Base-by-base conservation (phyloP, 495 filamentous ascomycete genomes). In the Neurospora hispaniola region DNA sequence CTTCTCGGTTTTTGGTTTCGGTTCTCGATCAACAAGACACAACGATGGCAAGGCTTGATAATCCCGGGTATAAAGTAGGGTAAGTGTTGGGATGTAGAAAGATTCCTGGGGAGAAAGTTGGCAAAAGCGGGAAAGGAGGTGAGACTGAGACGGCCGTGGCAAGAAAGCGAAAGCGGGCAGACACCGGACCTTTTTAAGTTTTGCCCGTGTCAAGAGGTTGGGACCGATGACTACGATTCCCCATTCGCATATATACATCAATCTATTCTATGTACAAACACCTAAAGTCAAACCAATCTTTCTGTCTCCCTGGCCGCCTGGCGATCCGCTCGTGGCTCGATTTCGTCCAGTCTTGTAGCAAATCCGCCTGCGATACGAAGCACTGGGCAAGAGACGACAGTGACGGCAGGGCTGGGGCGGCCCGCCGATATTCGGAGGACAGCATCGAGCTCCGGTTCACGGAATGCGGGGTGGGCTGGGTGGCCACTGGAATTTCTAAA, bases 391-490 rank as follows among this genome's bases (percentile, higher is more conserved):
- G 20, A 48, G 44, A 48, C n/a, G 12, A 35, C 14, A 62, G 54
- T 14, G 54, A 66, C 54, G 27, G 54, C 54, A 66, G 54, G 54
- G 27, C 54, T 66, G 27, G 54, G 54, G 62, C 31, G 31, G 69
- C 78, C 39, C 6, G 7, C 39, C 80, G 80, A 81, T 78, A 38
- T 74, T 80, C 79, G 80, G 79, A 81, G 77, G 31, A 18, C 31
- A 70, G 31, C 73, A 71, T 41, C 42, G 31, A 38, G 73, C 75
- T 81, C 80, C 80, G 80, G 78, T 80, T 73, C 71, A 54, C 78
- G 80, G 80, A 81, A 81, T 80, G 80, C 80, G 80, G 80, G 80
- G 80, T 80, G 54, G 54, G 27, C 54, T 66, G 54, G 54, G 54
- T 69, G 73, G 76, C 78, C 77, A 76, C 77, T 62, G 39, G 54